phyloP scores from a whole-genome alignment of 345 rosid species.

The Draba incana region DNA sequence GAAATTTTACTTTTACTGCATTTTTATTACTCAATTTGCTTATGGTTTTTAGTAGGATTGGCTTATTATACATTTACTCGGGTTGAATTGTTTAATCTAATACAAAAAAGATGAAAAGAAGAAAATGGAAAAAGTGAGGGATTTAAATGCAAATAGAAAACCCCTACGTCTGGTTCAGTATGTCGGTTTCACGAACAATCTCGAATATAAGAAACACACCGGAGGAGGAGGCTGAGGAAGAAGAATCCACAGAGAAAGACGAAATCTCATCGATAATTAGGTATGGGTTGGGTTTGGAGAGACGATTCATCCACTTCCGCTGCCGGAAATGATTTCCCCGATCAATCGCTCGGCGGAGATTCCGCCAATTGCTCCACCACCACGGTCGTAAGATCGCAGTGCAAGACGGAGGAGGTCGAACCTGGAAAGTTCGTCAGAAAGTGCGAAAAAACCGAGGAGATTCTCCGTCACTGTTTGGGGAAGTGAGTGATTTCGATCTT shows the following conservation, averaged over 20 bases:
- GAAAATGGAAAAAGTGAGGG: too few species aligned
- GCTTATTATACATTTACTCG: too few species aligned
- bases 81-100: too few species aligned
- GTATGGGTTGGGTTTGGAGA: constrained; percentile 75
- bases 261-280: constrained; percentile 27
- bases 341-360: constrained; percentile 18
- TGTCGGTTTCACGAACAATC: constrained; percentile 26
- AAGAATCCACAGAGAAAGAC: constrained; percentile 18
- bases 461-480: constrained; percentile 74
- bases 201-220: constrained; percentile 2
- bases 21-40: too few species aligned
- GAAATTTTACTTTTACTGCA: too few species aligned
- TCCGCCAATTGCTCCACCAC: constrained; percentile 54
- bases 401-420: constrained; percentile 92
- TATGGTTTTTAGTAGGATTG: too few species aligned
- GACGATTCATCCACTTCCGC: constrained; percentile 45
- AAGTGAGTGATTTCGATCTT: constrained; percentile 46
- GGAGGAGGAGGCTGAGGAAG: constrained; percentile 11
- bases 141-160: too few species aligned
- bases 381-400: constrained; percentile 64
- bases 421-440: constrained; percentile 78
- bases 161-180: not conserved
- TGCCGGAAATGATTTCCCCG: constrained; percentile 18
- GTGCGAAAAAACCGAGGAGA: constrained; percentile 85
- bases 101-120: too few species aligned